Conservation (phyloP, 805 yeast species). For the Candida morakotiae region DNA sequence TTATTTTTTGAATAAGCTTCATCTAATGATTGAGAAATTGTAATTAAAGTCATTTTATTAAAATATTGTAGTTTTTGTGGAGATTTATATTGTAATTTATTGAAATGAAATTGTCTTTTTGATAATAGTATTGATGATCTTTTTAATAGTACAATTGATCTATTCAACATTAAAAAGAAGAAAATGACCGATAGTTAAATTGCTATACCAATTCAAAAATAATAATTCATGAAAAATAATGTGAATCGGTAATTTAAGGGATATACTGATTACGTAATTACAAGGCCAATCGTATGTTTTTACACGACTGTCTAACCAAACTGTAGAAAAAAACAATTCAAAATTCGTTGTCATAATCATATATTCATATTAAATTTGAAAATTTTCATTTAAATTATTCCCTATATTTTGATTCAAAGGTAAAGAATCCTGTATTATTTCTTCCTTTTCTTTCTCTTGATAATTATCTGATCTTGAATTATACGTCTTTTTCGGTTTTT, state of each 20-base stretch:
- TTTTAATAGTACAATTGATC: slow-evolving; percentile 1
- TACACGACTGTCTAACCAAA: no score
- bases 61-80: background rate
- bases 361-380: background rate
- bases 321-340: no score
- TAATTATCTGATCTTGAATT: slow-evolving; percentile 18
- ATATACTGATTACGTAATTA: no score
- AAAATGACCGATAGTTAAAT: background rate
- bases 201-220: background rate
- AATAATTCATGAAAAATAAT: no score
- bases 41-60: slow-evolving; percentile 39
- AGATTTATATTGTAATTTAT: background rate
- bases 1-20: slow-evolving; percentile 47
- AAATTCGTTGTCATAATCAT: no score
- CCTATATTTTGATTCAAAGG: background rate
- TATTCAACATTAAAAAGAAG: slow-evolving; percentile 3
- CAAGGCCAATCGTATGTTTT: no score
- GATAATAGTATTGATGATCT: background rate
- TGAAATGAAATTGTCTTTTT: background rate
- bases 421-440: background rate
- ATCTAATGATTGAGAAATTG: slow-evolving; percentile 52
- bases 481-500: slow-evolving; percentile 44
- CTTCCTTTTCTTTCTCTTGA: background rate
- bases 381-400: background rate
- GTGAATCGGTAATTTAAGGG: no score